phyloP scores from a whole-genome alignment of 2,329 filamentous ascomycete genomes.

The Penicillium hesseltinei region DNA sequence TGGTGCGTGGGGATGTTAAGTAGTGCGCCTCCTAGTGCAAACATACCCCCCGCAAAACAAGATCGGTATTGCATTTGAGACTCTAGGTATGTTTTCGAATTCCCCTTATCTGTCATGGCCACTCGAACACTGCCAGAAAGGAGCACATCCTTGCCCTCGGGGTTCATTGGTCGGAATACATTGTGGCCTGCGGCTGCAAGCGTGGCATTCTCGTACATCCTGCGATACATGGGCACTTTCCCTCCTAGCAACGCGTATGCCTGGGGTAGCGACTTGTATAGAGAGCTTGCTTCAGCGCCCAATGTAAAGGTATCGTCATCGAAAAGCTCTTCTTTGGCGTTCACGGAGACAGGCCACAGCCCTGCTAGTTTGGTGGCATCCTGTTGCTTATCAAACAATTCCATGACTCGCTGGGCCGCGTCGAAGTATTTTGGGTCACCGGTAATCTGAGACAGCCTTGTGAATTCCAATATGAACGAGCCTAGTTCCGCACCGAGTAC shows the following conservation, averaged over 20 bases:
- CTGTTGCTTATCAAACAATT: constrained; percentile 35
- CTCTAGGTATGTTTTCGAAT: constrained; percentile 21
- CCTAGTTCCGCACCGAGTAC: constrained; percentile 38
- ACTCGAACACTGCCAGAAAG: constrained; percentile 46
- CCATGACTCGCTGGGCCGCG: constrained; percentile 36
- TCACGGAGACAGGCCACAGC: constrained; percentile 40
- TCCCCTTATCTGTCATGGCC: constrained; percentile 8
- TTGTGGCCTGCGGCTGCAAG: constrained; percentile 45
- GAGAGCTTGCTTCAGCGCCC: constrained; percentile 56
- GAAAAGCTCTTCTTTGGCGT: constrained; percentile 27
- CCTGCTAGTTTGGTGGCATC: constrained; percentile 38
- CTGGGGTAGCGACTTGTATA: constrained; percentile 60
- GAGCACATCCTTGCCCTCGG: constrained; percentile 47
- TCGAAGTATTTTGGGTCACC: constrained; percentile 40
- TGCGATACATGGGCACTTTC: constrained; percentile 46
- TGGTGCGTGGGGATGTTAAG: constrained; percentile 51
- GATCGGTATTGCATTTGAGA: constrained; percentile 51
- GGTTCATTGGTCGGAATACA: constrained; percentile 51
- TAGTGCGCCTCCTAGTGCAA: constrained; percentile 53
- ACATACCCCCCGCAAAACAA: constrained; percentile 58
- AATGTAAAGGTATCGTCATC: constrained; percentile 49
- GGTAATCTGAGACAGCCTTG: constrained; percentile 41
- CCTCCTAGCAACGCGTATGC: constrained; percentile 44
- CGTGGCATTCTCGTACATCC: constrained; percentile 56
- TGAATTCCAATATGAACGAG: constrained; percentile 44